phyloP scores from a whole-genome alignment of 2,329 filamentous ascomycete species.

The Pseudocercospora macadamiae region DNA sequence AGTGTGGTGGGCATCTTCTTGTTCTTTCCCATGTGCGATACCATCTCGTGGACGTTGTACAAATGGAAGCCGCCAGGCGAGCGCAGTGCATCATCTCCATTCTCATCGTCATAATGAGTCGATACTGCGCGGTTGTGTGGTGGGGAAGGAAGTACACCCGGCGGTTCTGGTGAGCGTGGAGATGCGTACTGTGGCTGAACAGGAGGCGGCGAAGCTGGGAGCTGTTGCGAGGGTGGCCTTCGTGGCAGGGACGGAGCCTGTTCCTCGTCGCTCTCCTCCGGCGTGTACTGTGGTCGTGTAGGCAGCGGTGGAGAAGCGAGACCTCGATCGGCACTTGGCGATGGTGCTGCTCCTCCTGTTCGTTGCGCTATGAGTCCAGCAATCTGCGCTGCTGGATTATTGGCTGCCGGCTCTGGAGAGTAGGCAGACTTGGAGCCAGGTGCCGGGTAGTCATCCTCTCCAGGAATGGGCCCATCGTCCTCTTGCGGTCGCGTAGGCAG shows the following conservation, averaged over 20 bases:
- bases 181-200: conserved; percentile 41
- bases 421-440: conserved; percentile 49
- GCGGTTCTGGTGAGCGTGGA: conserved; percentile 40
- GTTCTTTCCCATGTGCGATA: conserved; percentile 93
- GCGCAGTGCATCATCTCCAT: conserved; percentile 45
- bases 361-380: conserved; percentile 57
- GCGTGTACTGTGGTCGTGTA: conserved; percentile 59
- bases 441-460: conserved; percentile 47
- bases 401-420: conserved; percentile 40
- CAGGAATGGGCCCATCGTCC: conserved; percentile 42
- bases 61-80: conserved; percentile 85
- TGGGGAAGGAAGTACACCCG: conserved; percentile 57
- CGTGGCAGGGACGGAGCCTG: conserved; percentile 64
- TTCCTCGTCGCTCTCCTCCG: conserved; percentile 70
- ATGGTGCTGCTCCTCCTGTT: conserved; percentile 42
- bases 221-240: conserved; percentile 57
- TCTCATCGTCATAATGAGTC: conserved; percentile 41
- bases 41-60: conserved; percentile 97
- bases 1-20: conserved; percentile 98
- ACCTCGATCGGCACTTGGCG: conserved; percentile 31
- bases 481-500: conserved; percentile 39
- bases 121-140: conserved; percentile 56
- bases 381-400: conserved; percentile 62
- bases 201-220: conserved; percentile 53
- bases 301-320: conserved; percentile 58